phyloP scores from a whole-genome alignment of 148 eudicot genomes.

The Nepenthes mirabilis region DNA sequence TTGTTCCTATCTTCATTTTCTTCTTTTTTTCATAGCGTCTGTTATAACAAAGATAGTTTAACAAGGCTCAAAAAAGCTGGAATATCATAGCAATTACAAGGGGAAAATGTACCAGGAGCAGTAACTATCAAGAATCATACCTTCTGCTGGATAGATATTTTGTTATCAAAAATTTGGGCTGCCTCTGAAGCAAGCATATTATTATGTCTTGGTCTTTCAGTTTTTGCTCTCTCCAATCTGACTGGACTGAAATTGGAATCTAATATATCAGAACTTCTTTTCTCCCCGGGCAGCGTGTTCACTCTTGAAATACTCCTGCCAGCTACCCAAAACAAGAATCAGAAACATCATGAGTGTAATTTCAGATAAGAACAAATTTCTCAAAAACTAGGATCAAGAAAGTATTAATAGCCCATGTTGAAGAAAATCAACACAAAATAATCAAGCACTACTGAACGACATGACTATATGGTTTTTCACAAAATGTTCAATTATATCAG shows the following conservation, averaged over 20 bases:
- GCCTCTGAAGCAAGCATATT: slow-evolving; percentile 63
- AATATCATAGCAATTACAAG: too few relatives aligned
- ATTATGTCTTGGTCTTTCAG: slow-evolving; percentile 49
- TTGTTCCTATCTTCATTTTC: too few relatives aligned
- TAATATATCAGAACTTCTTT: slow-evolving; percentile 17
- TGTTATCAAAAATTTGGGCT: slow-evolving; percentile 74
- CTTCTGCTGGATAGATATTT: slow-evolving; percentile 65
- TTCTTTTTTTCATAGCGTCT: too few relatives aligned
- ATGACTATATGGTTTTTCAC: too few relatives aligned
- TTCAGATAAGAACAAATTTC: not conserved
- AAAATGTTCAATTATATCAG: too few relatives aligned
- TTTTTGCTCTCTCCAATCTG: slow-evolving; percentile 64
- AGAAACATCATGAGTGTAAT: not conserved
- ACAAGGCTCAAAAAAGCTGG: too few relatives aligned
- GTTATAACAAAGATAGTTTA: too few relatives aligned
- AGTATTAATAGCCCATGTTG: not conserved
- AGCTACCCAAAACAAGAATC: slow-evolving; percentile 5
- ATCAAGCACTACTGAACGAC: too few relatives aligned
- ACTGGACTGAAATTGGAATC: slow-evolving; percentile 21
- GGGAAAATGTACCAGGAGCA: too few relatives aligned
- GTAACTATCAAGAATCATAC: slow-evolving; percentile 13
- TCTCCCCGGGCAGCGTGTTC: slow-evolving; percentile 46
- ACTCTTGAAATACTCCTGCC: slow-evolving; percentile 37
- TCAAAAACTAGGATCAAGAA: not conserved
- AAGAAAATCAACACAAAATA: not conserved